Conservation (phyloP, 2,329 filamentous ascomycete species). For the Pseudopithomyces maydicus region DNA sequence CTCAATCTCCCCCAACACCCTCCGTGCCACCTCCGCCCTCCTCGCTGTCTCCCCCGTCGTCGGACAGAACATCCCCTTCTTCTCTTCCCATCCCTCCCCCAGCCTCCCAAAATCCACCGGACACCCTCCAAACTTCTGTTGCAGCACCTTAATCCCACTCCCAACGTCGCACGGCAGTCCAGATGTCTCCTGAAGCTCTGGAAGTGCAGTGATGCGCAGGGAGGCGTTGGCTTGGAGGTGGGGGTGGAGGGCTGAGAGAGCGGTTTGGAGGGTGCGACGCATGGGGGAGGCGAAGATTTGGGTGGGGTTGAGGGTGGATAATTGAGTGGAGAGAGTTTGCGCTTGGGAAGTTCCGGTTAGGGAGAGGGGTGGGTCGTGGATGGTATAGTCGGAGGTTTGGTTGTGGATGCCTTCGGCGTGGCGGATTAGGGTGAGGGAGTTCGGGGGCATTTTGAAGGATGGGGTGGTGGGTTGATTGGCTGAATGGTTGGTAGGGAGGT, state of each 20-base stretch:
- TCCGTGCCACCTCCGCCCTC: conserved; percentile 10
- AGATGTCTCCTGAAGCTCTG: conserved; percentile 78
- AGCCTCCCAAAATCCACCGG: conserved; percentile 68
- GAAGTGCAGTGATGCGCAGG: conserved; percentile 62
- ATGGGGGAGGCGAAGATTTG: conserved; percentile 78
- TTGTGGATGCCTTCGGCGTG: conserved; percentile 80
- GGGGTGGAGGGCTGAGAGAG: conserved; percentile 68
- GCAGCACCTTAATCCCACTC: conserved; percentile 45
- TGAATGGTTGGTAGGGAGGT: no score
- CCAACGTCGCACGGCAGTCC: conserved; percentile 77
- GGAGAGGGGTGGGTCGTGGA: conserved; percentile 79
- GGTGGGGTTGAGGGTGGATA: conserved; percentile 46
- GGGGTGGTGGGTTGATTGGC: neutral
- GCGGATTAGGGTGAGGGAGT: conserved; percentile 59
- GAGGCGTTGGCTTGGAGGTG: conserved; percentile 39
- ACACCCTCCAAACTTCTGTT: conserved; percentile 63
- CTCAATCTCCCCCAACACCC: conserved; percentile 10
- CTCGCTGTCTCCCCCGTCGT: conserved; percentile 41
- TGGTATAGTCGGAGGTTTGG: conserved; percentile 69
- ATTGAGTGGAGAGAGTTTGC: conserved; percentile 56
- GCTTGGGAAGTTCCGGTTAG: conserved; percentile 74
- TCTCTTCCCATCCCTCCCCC: conserved; percentile 62
- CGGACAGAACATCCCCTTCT: conserved; percentile 31
- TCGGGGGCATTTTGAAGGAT: conserved; percentile 11
- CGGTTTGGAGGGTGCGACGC: conserved; percentile 77